These are phyloP conservation scores for Acanthamoeba royreba DNA, from an alignment of 208 protist species.

Conservation along the genomic window DNA sequence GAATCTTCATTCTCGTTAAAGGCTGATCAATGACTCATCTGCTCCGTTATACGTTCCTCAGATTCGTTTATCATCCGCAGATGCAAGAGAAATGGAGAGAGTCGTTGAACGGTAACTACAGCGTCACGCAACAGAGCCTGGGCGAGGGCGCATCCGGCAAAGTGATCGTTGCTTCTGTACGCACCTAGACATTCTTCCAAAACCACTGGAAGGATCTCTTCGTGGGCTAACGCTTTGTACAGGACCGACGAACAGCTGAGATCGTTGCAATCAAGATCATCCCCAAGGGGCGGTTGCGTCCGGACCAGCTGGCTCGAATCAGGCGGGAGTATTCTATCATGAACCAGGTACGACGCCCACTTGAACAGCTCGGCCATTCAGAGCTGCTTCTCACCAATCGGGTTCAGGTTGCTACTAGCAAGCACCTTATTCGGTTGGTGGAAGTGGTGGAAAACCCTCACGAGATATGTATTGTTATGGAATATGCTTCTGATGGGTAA, in stretches of 20 bases:
- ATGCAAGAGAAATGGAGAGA: not conserved
- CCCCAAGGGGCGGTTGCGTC: not conserved
- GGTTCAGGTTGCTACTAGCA: not conserved
- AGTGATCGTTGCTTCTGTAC: not conserved
- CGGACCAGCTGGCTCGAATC: not conserved
- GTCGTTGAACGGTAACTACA: slow-evolving; percentile 5
- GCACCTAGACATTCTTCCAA: too few relatives aligned
- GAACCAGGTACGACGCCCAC: not conserved
- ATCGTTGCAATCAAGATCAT: not conserved
- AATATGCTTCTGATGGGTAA: not conserved
- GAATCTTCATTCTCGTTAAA: not conserved
- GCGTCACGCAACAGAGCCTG: not conserved
- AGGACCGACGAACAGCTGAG: not conserved
- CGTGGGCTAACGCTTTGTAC: too few relatives aligned
- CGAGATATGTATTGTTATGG: slow-evolving; percentile 17
- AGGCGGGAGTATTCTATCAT: slow-evolving; percentile 6
- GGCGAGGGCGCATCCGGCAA: not conserved
- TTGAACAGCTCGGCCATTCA: too few relatives aligned
- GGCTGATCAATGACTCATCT: too few relatives aligned
- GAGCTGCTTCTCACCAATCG: not conserved
- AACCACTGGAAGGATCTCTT: too few relatives aligned
- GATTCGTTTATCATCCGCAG: not conserved
- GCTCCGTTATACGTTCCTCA: too few relatives aligned
- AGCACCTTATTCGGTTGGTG: not conserved
- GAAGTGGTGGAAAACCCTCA: not conserved